phyloP scores from a whole-genome alignment of 2,329 filamentous ascomycete species.

The Beauveria rudraprayagi region DNA sequence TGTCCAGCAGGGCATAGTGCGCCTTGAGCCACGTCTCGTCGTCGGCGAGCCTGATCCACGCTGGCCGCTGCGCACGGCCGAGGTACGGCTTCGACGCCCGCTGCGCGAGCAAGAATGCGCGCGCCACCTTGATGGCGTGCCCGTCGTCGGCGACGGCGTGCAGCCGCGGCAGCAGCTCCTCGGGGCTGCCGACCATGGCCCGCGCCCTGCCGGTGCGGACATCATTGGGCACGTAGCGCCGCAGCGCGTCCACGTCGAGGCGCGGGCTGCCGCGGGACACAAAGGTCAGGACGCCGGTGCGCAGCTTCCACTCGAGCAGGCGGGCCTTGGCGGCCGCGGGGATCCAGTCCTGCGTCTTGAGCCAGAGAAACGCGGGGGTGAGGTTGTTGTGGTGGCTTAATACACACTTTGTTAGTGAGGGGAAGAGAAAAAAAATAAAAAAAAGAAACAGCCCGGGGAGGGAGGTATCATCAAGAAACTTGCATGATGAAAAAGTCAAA shows the following conservation, averaged over 20 bases:
- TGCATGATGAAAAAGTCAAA: slow-evolving; percentile 72
- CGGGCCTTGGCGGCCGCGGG: slow-evolving; percentile 53
- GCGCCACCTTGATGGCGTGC: slow-evolving; percentile 67
- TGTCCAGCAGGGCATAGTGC: slow-evolving; percentile 54
- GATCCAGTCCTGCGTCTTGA: slow-evolving; percentile 57
- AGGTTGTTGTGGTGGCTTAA: slow-evolving; percentile 67
- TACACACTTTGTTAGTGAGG: background rate
- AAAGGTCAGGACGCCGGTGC: slow-evolving; percentile 67
- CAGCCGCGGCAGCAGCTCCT: slow-evolving; percentile 41
- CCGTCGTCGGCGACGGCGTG: slow-evolving; percentile 61
- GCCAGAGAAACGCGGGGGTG: slow-evolving; percentile 62
- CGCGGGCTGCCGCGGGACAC: slow-evolving; percentile 57
- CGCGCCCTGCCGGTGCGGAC: slow-evolving; percentile 5
- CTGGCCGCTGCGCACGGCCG: slow-evolving; percentile 29
- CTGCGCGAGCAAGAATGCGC: slow-evolving; percentile 61
- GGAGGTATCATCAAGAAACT: background rate
- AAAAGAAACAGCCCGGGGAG: background rate
- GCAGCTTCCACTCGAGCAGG: slow-evolving; percentile 74
- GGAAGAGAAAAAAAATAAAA: too few species aligned
- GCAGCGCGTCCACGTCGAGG: slow-evolving; percentile 52
- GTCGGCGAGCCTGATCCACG: slow-evolving; percentile 44
- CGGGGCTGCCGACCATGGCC: slow-evolving; percentile 34
- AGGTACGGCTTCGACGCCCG: slow-evolving; percentile 37
- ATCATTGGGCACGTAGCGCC: slow-evolving; percentile 47
- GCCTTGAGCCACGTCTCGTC: slow-evolving; percentile 53